A percentile compares a stretch with the other conserved stretches of the same genome.
Evolutionary conservation across 2,329 filamentous ascomycete genomes (phyloP).

Genomic region (Herpotrichia juniperi): DNA sequence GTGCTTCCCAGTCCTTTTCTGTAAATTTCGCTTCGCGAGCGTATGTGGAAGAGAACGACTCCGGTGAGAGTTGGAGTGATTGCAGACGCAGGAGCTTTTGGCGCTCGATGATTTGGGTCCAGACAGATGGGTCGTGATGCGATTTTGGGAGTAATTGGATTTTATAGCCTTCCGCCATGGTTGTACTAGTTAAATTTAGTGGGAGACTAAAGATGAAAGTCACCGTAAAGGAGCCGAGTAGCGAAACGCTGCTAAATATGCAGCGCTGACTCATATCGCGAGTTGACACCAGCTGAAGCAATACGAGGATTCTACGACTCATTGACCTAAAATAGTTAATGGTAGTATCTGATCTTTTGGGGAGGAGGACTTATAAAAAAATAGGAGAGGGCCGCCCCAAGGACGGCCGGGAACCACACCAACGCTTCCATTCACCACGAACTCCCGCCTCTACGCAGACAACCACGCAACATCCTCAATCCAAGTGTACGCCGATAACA

Average conservation of each 20-base stretch:
- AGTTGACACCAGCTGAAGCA: background rate
- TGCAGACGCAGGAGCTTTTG: conserved; percentile 21
- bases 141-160: conserved; percentile 11
- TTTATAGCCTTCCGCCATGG: background rate
- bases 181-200: background rate
- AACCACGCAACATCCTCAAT: conserved; percentile 9
- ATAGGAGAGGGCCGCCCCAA: conserved; percentile 31
- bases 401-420: conserved; percentile 26
- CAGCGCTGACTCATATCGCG: background rate
- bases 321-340: conserved; percentile 20
- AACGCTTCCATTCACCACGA: conserved; percentile 16
- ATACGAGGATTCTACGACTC: background rate
- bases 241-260: background rate
- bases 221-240: background rate
- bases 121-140: conserved; percentile 11
- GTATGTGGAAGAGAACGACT: conserved; percentile 23
- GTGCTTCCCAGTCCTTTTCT: conserved; percentile 19
- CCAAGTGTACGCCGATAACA: conserved; percentile 4
- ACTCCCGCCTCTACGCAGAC: conserved; percentile 25
- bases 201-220: background rate
- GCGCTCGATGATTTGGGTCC: conserved; percentile 12
- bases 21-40: conserved; percentile 14
- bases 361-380: conserved; percentile 50
- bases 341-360: conserved; percentile 24
- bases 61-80: conserved; percentile 17